Evolutionary conservation across 192 early-diverging fungal species (phyloP).

Genomic region (Coemansia sp.): DNA sequence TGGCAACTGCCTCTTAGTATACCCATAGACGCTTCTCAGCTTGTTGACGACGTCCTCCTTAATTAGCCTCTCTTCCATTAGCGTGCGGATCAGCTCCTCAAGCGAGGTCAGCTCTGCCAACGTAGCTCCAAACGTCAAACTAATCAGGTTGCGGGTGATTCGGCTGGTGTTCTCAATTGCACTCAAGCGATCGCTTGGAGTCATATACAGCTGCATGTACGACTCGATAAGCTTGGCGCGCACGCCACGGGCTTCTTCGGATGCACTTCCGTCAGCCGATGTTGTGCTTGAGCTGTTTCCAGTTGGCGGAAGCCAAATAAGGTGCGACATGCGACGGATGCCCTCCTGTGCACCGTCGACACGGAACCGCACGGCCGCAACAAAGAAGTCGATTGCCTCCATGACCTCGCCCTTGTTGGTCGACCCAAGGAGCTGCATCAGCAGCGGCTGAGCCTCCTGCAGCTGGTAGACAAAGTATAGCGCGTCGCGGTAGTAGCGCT

Average conservation of each 20-base stretch:
- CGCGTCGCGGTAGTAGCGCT: constrained; percentile 85
- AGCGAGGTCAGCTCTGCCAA: constrained; percentile 93
- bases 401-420: constrained; percentile 91
- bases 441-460: constrained; percentile 67
- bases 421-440: constrained; percentile 84
- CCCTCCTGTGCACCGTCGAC: constrained; percentile 83
- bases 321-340: constrained; percentile 91
- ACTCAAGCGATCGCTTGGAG: constrained; percentile 39
- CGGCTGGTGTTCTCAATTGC: constrained; percentile 48
- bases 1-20: constrained; percentile 61
- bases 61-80: constrained; percentile 68
- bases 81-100: constrained; percentile 82
- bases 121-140: constrained; percentile 80
- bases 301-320: constrained; percentile 80
- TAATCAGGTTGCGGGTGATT: constrained; percentile 58
- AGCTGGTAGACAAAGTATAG: constrained; percentile 84
- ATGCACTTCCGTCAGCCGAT: constrained; percentile 16
- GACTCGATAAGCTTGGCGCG: constrained; percentile 73
- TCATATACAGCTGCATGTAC: constrained; percentile 80
- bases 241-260: constrained; percentile 69
- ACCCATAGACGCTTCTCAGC: constrained; percentile 80
- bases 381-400: constrained; percentile 96
- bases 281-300: constrained; percentile 22
- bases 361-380: constrained; percentile 76
- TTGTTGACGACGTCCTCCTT: constrained; percentile 65